These are phyloP conservation scores for Cutaneotrichosporon curvatum DNA, from an alignment of 1,284 basidiomycete genomes.

Conservation along the genomic window DNA sequence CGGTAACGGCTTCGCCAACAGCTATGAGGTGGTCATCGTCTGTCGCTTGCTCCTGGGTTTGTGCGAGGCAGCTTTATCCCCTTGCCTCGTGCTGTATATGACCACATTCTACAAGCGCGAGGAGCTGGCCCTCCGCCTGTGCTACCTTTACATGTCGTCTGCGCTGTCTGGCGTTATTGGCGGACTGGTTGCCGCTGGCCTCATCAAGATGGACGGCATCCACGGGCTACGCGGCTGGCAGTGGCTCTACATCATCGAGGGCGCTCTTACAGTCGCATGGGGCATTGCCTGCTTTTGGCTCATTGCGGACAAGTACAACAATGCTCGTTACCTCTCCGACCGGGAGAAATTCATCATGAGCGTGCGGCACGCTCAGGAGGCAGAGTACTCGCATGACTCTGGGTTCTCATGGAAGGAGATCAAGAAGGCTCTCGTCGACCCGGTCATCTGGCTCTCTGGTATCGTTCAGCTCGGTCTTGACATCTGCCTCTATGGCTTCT, in stretches of 20 bases:
- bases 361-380: constrained; percentile 10
- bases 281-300: constrained; percentile 3
- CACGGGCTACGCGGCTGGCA: constrained; percentile 8
- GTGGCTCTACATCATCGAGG: constrained; percentile 17
- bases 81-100: constrained; percentile 23
- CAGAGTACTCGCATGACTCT: constrained; percentile 5
- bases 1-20: constrained; percentile 14
- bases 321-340: constrained; percentile 8
- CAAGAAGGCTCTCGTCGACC: constrained; percentile 12
- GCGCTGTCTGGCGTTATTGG: constrained; percentile 30
- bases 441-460: constrained; percentile 15
- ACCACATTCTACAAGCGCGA: constrained; percentile 24
- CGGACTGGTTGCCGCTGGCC: constrained; percentile 23
- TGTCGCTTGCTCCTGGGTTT: constrained; percentile 26
- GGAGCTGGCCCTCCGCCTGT: constrained; percentile 27
- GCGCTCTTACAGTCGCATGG: constrained; percentile 5
- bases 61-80: constrained; percentile 28
- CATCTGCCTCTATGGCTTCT: constrained; percentile 19
- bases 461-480: constrained; percentile 29
- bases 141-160: constrained; percentile 31
- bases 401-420: constrained; percentile 14
- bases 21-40: constrained; percentile 21
- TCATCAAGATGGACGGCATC: constrained; percentile 13
- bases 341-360: constrained; percentile 10
- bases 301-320: constrained; percentile 7